Conservation (phyloP, 1,284 basidiomycete species). For the Exobasidium rhododendri region DNA sequence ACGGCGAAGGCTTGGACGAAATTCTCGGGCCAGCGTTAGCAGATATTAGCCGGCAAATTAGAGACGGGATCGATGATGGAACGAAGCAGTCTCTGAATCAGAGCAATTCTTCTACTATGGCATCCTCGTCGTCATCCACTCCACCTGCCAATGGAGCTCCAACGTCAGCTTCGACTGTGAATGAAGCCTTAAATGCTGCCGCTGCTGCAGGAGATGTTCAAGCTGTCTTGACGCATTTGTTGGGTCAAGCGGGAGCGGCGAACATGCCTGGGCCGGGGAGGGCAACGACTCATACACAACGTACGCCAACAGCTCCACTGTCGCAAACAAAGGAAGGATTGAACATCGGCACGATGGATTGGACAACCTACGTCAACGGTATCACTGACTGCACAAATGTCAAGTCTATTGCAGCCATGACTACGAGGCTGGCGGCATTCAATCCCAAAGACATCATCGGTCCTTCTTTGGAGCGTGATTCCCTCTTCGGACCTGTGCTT, state of each 20-base stretch:
- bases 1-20: conserved; percentile 55
- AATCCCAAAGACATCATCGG: conserved; percentile 65
- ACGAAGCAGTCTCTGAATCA: conserved; percentile 1
- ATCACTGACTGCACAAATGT: conserved; percentile 74
- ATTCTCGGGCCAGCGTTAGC: conserved; percentile 57
- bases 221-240: conserved; percentile 40
- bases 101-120: not conserved
- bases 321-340: conserved; percentile 34
- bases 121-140: not conserved
- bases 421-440: conserved; percentile 70
- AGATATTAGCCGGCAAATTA: conserved; percentile 42
- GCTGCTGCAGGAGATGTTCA: conserved; percentile 36
- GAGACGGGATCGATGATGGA: conserved; percentile 28
- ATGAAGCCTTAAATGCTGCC: conserved; percentile 20
- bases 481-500: conserved; percentile 45
- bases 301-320: not conserved
- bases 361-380: conserved; percentile 81
- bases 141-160: not conserved
- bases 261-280: conserved; percentile 23
- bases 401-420: conserved; percentile 76
- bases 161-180: not conserved
- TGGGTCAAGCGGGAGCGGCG: conserved; percentile 23
- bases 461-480: conserved; percentile 50
- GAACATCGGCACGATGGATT: conserved; percentile 60
- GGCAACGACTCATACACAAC: not conserved